These are phyloP conservation scores for Aureobasidium melanogenum DNA, from an alignment of 2,329 filamentous ascomycete species.

Conservation along the genomic window DNA sequence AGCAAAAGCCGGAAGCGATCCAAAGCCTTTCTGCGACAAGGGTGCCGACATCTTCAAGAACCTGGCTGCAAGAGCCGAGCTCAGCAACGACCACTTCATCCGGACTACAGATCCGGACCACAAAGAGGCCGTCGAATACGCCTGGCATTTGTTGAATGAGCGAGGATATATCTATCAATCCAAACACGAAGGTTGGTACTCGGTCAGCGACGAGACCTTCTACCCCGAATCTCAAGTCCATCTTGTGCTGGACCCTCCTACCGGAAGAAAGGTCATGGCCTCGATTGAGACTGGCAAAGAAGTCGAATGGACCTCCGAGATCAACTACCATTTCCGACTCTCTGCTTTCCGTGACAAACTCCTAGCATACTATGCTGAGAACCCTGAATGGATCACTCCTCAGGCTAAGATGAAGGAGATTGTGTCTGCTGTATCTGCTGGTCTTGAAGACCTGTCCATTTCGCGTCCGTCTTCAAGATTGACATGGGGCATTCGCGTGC, in stretches of 20 bases:
- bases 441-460: slow-evolving; percentile 79
- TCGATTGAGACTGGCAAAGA: slow-evolving; percentile 82
- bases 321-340: slow-evolving; percentile 89
- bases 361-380: slow-evolving; percentile 68
- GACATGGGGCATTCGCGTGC: slow-evolving; percentile 82
- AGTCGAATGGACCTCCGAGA: slow-evolving; percentile 90
- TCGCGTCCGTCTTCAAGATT: slow-evolving; percentile 72
- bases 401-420: slow-evolving; percentile 66
- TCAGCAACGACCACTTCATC: slow-evolving; percentile 80
- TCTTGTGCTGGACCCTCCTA: slow-evolving; percentile 65
- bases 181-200: slow-evolving; percentile 93
- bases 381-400: slow-evolving; percentile 71
- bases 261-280: slow-evolving; percentile 73
- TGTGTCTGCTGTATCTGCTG: slow-evolving; percentile 63
- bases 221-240: slow-evolving; percentile 73
- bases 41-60: slow-evolving; percentile 72
- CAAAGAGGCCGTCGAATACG: slow-evolving; percentile 74
- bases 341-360: slow-evolving; percentile 73
- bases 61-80: slow-evolving; percentile 59
- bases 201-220: slow-evolving; percentile 91
- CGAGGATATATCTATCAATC: slow-evolving; percentile 72
- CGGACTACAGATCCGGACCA: slow-evolving; percentile 82
- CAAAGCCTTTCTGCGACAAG: slow-evolving; percentile 80
- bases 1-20: slow-evolving; percentile 56
- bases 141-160: slow-evolving; percentile 75